Base-by-base conservation (phyloP, 805 yeast species). In the Lipomyces yamadae region DNA sequence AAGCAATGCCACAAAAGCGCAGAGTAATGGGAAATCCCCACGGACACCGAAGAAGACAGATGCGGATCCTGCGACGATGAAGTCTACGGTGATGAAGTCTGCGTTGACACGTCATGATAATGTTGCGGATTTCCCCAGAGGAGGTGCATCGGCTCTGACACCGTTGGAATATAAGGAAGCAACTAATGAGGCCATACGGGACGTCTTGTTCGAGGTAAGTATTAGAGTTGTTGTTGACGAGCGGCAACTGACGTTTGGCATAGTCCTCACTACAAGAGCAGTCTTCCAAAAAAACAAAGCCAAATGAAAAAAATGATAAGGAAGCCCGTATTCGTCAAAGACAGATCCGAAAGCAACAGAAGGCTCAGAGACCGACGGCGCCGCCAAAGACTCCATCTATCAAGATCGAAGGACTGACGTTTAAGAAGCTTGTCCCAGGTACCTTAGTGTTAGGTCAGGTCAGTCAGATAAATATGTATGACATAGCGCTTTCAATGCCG, bases 121-220 rank as follows among this genome's bases (percentile, higher is more conserved):
- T 66, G 91, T 88, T 65, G 80, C 83, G 54, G 82, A 89, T 11
- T 95, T 95, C 76, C 99, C 99, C 60, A 90, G 99, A 86, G 99
- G 99, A 73, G 99, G 99, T 60, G 81, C 81, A 5, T 75, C 79
- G 15, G 91, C 87, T 33, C 83, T 95, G 74, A 86, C 97, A 2
- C 92, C 98, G 5, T 80, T 95, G 71, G 99, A 95, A 79, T 87
- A 92, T 72, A 92, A 92, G 77, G 95, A 92, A 76, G 94, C 94
- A 61, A 88, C 97, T 53, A 92, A 92, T 76, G 96, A 94, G 78
- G 99, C 94, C 59, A 88, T 93, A 30, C 86, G 85, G 70, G 99
- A 95, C 79, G 95, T 91, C 53, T 80, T 93, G 60, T 90, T 91
- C 69, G 94, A 74, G 62, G 72, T 66, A 48, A 6, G 58, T 54